phyloP scores from a whole-genome alignment of 2,329 filamentous ascomycete genomes.

The Monilinia fructicola region DNA sequence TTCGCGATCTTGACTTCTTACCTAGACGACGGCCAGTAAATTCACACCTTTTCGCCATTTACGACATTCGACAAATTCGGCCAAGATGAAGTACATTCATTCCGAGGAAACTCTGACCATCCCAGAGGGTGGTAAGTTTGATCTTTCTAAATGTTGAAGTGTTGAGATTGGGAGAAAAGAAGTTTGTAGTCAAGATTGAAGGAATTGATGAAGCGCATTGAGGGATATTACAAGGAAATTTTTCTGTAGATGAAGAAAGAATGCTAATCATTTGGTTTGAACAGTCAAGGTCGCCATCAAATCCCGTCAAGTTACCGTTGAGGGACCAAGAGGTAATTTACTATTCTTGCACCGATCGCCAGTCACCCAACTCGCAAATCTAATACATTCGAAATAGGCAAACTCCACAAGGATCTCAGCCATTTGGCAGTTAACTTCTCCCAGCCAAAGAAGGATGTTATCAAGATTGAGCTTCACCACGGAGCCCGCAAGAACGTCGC shows the following conservation, averaged over 20 bases:
- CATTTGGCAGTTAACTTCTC: conserved; percentile 97
- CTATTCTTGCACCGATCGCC: conserved; percentile 25
- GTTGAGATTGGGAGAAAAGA: conserved; percentile 7
- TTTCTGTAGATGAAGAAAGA: conserved; percentile 26
- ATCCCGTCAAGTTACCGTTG: conserved; percentile 93
- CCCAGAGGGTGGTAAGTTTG: conserved; percentile 88
- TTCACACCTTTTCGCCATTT: conserved; percentile 25
- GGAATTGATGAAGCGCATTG: conserved; percentile 18
- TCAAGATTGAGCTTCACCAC: conserved; percentile 99
- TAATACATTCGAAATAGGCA: conserved; percentile 58
- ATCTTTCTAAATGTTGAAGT: conserved; percentile 9
- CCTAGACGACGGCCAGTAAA: conserved; percentile 24
- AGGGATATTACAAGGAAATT: conserved; percentile 6
- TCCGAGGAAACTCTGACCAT: conserved; percentile 93
- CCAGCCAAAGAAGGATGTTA: conserved; percentile 77
- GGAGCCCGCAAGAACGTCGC: conserved; percentile 97
- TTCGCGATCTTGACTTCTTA: conserved; percentile 23
- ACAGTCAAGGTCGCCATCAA: conserved; percentile 98
- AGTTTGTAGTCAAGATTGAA: conserved; percentile 13
- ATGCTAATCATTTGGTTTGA: conserved; percentile 44
- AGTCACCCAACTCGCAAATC: conserved; percentile 32
- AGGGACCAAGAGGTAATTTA: conserved; percentile 82
- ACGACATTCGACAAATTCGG: conserved; percentile 35
- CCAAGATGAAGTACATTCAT: conserved; percentile 99
- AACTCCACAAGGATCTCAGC: conserved; percentile 94